Percentiles rank a stretch among this genome's conserved stretches.
phyloP scores from a whole-genome alignment of 176 grass and related monocot species.

The Phragmites australis region DNA sequence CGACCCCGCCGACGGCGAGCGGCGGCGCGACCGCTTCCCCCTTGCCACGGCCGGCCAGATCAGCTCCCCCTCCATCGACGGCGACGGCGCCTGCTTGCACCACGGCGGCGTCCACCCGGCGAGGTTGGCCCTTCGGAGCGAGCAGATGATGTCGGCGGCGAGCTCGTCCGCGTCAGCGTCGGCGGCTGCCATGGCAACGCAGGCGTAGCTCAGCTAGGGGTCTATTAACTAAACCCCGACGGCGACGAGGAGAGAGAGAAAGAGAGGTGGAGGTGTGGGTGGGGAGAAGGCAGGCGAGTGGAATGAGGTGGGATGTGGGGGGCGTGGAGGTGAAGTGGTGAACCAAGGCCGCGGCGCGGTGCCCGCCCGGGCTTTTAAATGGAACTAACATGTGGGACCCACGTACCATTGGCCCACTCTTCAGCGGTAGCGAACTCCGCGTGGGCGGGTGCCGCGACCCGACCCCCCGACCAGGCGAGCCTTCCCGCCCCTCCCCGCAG shows the following conservation, averaged over 20 bases:
- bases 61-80: conserved; percentile 10
- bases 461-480: conserved; percentile 19
- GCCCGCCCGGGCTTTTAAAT: conserved; percentile 45
- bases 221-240: not conserved
- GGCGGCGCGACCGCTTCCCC: conserved; percentile 51
- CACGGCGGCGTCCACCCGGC: conserved; percentile 52
- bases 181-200: not conserved
- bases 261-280: not conserved
- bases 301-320: conserved; percentile 21
- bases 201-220: not conserved
- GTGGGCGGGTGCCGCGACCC: not conserved
- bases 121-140: conserved; percentile 32
- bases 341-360: conserved; percentile 36
- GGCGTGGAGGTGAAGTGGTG: conserved; percentile 7
- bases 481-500: conserved; percentile 6
- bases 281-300: not conserved
- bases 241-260: not conserved
- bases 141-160: conserved; percentile 44
- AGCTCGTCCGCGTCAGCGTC: conserved; percentile 39
- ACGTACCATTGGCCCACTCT: rapidly evolving
- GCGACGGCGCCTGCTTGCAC: not conserved
- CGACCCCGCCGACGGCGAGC: not conserved
- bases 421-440: rapidly evolving
- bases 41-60: conserved; percentile 30
- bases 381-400: not conserved